Conservation (phyloP, 2,329 filamentous ascomycete species). For the Scytalidium sp. region DNA sequence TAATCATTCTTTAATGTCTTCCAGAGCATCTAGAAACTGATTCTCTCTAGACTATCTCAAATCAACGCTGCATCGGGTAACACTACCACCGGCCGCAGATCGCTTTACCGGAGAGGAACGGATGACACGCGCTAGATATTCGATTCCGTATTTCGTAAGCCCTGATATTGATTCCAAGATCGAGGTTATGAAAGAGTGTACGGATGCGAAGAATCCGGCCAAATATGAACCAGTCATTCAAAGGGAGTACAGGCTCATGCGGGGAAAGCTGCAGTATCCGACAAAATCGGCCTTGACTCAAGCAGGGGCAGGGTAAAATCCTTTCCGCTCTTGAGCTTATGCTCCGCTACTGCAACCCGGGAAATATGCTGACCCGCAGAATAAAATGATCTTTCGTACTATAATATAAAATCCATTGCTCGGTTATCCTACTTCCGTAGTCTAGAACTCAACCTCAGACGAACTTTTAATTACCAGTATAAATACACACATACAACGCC, state of each 20-base stretch:
- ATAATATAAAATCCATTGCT: no score
- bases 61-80: slow-evolving; percentile 53
- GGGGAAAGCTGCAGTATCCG: slow-evolving; percentile 20
- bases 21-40: neutral
- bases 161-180: slow-evolving; percentile 48
- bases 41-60: slow-evolving; percentile 39
- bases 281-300: neutral
- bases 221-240: slow-evolving; percentile 44
- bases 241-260: slow-evolving; percentile 21
- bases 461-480: no score
- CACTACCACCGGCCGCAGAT: slow-evolving; percentile 37
- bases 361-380: no score
- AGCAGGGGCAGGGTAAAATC: neutral
- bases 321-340: no score
- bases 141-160: slow-evolving; percentile 57
- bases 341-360: no score
- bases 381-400: no score
- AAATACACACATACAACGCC: no score
- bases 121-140: slow-evolving; percentile 51
- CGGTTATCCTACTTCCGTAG: no score
- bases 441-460: no score
- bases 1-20: slow-evolving; percentile 16
- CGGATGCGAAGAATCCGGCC: slow-evolving; percentile 36
- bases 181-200: slow-evolving; percentile 48
- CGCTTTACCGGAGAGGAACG: slow-evolving; percentile 33